phyloP scores from a whole-genome alignment of 1,139 yeast genomes.

The Kluyveromyces sp. region DNA sequence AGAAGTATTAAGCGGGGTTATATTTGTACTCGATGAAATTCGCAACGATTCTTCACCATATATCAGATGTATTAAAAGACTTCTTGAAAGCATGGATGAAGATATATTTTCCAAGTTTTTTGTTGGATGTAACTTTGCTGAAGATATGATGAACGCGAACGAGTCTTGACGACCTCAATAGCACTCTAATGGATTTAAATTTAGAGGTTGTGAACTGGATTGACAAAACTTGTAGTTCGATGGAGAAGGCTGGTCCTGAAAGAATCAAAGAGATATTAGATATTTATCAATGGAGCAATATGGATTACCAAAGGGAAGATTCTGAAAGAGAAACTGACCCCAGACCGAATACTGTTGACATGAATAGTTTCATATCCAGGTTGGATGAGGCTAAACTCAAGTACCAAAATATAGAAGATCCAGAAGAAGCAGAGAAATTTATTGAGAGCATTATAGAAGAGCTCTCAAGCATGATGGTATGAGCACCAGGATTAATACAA shows the following conservation, averaged over 20 bases:
- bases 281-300: conserved; percentile 22
- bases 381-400: conserved; percentile 19
- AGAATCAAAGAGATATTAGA: conserved; percentile 26
- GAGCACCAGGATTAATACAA: conserved; percentile 8
- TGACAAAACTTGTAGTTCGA: conserved; percentile 17
- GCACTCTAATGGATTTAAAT: neutral
- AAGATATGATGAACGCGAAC: neutral
- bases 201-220: conserved; percentile 19
- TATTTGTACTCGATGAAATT: conserved; percentile 10
- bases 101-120: neutral
- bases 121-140: conserved; percentile 1
- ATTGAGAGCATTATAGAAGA: conserved; percentile 25
- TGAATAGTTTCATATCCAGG: conserved; percentile 13
- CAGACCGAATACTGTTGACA: conserved; percentile 3
- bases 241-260: conserved; percentile 22
- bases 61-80: neutral
- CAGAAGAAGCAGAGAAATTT: conserved; percentile 16
- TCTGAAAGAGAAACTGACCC: neutral
- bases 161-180: conserved; percentile 1
- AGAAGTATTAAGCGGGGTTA: conserved; percentile 26
- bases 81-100: neutral
- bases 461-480: conserved; percentile 13
- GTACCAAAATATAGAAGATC: conserved; percentile 10
- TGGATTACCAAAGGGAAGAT: conserved; percentile 1
- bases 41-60: neutral